These are phyloP conservation scores for Corylus heterophylla DNA, from an alignment of 306 rosid genomes.

Conservation along the genomic window DNA sequence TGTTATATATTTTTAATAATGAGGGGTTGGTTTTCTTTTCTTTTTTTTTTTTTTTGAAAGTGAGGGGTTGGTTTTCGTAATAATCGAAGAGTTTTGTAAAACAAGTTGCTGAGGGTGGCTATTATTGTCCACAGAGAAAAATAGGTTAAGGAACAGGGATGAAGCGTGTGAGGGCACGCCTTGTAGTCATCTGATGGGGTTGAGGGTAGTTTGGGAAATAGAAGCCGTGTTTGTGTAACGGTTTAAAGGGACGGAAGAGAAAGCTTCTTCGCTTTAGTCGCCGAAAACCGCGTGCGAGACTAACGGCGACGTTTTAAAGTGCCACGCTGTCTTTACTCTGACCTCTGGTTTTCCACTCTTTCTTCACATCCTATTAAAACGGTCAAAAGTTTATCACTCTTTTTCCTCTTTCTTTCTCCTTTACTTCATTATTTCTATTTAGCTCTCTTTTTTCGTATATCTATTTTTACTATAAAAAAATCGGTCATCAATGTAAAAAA, in stretches of 20 bases:
- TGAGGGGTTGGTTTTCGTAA: slow-evolving; percentile 14
- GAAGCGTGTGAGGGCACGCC: slow-evolving; percentile 23
- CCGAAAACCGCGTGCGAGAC: slow-evolving; percentile 34
- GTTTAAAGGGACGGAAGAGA: slow-evolving; percentile 8
- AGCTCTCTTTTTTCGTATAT: background rate
- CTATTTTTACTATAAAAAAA: no score
- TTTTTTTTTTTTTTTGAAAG: no score
- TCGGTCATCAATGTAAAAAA: no score
- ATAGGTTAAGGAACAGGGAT: background rate
- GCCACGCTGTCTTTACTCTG: background rate
- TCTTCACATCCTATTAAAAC: background rate
- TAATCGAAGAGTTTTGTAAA: slow-evolving; percentile 24
- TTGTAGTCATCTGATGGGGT: slow-evolving; percentile 11
- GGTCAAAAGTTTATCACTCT: no score
- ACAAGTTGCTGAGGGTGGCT: slow-evolving; percentile 34
- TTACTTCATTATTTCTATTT: background rate
- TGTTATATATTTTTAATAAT: background rate
- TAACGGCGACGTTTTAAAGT: slow-evolving; percentile 25
- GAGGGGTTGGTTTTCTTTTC: slow-evolving; percentile 3
- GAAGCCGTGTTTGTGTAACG: background rate
- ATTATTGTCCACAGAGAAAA: slow-evolving; percentile 33
- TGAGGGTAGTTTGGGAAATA: slow-evolving; percentile 28
- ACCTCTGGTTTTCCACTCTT: background rate
- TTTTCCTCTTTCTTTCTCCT: background rate
- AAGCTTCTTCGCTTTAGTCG: background rate